Percentiles rank a stretch among this genome's conserved stretches.
phyloP scores from a whole-genome alignment of 352 stramenopile species.

The Pythium aristosporum region DNA sequence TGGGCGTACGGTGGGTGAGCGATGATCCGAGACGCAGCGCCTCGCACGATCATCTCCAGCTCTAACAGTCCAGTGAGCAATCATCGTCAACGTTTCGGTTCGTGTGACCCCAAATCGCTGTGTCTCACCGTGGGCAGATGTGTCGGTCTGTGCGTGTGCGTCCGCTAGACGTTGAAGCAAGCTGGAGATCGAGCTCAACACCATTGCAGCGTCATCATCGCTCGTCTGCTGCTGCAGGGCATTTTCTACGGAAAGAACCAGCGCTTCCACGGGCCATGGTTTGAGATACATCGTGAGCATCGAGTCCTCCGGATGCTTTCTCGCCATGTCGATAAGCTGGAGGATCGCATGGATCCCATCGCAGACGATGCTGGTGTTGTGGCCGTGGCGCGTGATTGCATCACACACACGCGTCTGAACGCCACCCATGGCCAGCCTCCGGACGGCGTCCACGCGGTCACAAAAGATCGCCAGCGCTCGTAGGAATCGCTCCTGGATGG shows the following conservation, averaged over 20 bases:
- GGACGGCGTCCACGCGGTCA: slow-evolving; percentile 8
- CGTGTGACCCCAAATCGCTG: neutral
- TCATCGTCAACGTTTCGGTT: neutral
- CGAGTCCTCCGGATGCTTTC: slow-evolving; percentile 1
- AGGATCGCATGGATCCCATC: neutral
- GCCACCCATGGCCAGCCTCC: slow-evolving; percentile 20
- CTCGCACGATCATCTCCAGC: neutral
- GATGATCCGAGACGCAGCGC: neutral
- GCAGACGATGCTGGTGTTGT: slow-evolving; percentile 7
- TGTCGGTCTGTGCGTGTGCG: neutral
- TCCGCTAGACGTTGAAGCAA: neutral
- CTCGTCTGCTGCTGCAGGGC: neutral
- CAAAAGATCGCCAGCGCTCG: slow-evolving; percentile 20
- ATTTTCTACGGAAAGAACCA: slow-evolving; percentile 2
- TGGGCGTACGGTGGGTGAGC: neutral
- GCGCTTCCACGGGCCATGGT: slow-evolving; percentile 7
- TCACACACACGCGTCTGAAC: slow-evolving; percentile 15
- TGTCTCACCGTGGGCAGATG: neutral
- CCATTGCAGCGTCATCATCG: neutral
- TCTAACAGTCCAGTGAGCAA: neutral
- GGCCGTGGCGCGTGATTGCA: slow-evolving; percentile 1
- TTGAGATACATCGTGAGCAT: slow-evolving; percentile 16
- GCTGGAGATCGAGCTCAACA: neutral
- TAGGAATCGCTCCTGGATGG: slow-evolving; percentile 24
- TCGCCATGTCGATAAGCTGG: slow-evolving; percentile 6